These are phyloP conservation scores for Claviceps pusilla DNA, from an alignment of 2,329 filamentous ascomycete species.

Conservation along the genomic window DNA sequence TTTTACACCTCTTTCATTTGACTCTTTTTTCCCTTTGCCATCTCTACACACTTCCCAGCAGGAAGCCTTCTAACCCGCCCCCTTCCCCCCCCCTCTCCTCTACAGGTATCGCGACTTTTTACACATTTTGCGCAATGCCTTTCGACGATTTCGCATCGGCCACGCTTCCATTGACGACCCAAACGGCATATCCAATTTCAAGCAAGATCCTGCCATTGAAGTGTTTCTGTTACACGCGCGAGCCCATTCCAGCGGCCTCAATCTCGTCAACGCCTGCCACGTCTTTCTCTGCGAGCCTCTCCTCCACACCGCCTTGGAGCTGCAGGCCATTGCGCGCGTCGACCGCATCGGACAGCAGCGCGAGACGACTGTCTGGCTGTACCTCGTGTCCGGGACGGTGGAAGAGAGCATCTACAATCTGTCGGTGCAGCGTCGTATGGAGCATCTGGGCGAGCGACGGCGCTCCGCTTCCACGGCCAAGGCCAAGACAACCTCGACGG, in stretches of 20 bases:
- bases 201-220: slow-evolving; percentile 55
- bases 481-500: slow-evolving; percentile 9
- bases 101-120: slow-evolving; percentile 59
- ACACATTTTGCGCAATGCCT: slow-evolving; percentile 53
- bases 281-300: slow-evolving; percentile 91
- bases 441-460: slow-evolving; percentile 45
- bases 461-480: slow-evolving; percentile 18
- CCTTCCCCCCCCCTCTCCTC: no score
- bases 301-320: slow-evolving; percentile 81
- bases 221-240: slow-evolving; percentile 83
- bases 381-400: slow-evolving; percentile 78
- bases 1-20: neutral
- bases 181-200: slow-evolving; percentile 61
- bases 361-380: slow-evolving; percentile 88
- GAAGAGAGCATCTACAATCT: slow-evolving; percentile 86
- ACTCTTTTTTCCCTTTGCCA: no score
- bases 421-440: slow-evolving; percentile 61
- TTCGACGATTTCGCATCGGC: slow-evolving; percentile 57
- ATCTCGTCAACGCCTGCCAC: slow-evolving; percentile 82
- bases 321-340: slow-evolving; percentile 88
- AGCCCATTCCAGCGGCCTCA: slow-evolving; percentile 75
- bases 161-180: slow-evolving; percentile 54
- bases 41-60: neutral
- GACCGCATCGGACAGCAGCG: slow-evolving; percentile 85
- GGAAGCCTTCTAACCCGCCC: no score